phyloP scores from a whole-genome alignment of 2,329 filamentous ascomycete genomes.

The Leptographium radiaticola region DNA sequence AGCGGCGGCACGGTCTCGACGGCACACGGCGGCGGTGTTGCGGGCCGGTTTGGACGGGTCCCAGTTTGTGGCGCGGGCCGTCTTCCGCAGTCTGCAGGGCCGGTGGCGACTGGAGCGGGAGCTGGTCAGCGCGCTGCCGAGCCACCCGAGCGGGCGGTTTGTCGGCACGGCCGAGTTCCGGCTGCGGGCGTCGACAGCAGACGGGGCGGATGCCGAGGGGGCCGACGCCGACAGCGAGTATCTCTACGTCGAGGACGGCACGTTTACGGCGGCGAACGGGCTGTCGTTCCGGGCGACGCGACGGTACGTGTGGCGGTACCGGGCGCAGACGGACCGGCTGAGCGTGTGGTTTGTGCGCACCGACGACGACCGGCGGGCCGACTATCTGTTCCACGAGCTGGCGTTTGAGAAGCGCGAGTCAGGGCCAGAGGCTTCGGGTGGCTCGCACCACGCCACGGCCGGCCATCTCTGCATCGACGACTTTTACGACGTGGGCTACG shows the following conservation, averaged over 20 bases:
- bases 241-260: slow-evolving; percentile 55
- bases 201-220: slow-evolving; percentile 22
- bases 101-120: slow-evolving; percentile 51
- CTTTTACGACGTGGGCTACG: slow-evolving; percentile 56
- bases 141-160: slow-evolving; percentile 52
- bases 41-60: slow-evolving; percentile 27
- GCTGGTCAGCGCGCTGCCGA: slow-evolving; percentile 38
- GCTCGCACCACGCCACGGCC: slow-evolving; percentile 36
- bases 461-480: slow-evolving; percentile 61
- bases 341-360: slow-evolving; percentile 63
- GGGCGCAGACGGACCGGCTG: slow-evolving; percentile 43
- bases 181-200: slow-evolving; percentile 43
- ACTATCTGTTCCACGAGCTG: slow-evolving; percentile 66
- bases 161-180: slow-evolving; percentile 52
- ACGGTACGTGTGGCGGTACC: slow-evolving; percentile 62
- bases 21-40: slow-evolving; percentile 30
- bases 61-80: slow-evolving; percentile 48
- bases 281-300: slow-evolving; percentile 46
- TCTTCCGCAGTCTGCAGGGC: slow-evolving; percentile 60
- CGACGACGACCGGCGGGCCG: slow-evolving; percentile 47
- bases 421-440: too few species aligned
- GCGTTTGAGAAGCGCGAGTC: slow-evolving; percentile 32
- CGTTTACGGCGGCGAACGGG: slow-evolving; percentile 38
- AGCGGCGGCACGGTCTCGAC: slow-evolving; percentile 24
- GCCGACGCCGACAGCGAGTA: slow-evolving; percentile 35